Evolutionary conservation across 2,329 filamentous ascomycete genomes (phyloP), one percentile per base, ranked within the genome.

Genomic region (Passalora sequoiae): DNA sequence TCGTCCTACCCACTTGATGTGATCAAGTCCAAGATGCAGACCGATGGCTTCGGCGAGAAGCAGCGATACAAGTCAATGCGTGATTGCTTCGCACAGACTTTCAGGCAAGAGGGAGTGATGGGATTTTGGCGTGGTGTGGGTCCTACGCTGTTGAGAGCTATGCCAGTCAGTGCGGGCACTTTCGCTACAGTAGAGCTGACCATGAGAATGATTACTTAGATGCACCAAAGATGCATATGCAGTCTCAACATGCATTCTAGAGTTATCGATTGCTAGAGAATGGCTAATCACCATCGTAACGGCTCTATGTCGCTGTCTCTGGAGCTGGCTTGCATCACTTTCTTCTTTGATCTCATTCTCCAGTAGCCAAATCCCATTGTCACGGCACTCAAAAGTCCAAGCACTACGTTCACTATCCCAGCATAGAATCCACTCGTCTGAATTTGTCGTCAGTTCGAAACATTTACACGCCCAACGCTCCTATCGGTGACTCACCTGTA

Each of bases 21-120:
- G 20, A 70, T 98, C 69, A 98, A 98, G 84, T 95, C 88, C 70
- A 97, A 95, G 79, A 96, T 97, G 91, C 92, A 98, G 77, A 95
- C 84, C 46, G 92, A 98, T 69, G 89, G 86, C 0, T 92, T 96
- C 63, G 88, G 86, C 2, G 66, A 65, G 37, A 70, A 77, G 51
- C 81, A 83, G 72, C 76, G 76, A 63, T 98, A 85, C 69, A 78
- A 72, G 64, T 83, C 73, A 43, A 96, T 96, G 91, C 78, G 83
- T 39, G 86, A 94, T 68, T 94, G 87, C 71, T 94, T 97, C 67
- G 77, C 74, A 46, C 81, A 94, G 74, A 94, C 84, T 2, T 94
- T 78, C 72, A 76, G 76, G 48, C 73, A 69, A 4, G 89, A 94
- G 68, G 92, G 92, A 1, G 60, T 81, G 56, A 71, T 79, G 30